These are phyloP conservation scores for Colletotrichum tropicale DNA, from an alignment of 2,329 filamentous ascomycete genomes.

Conservation along the genomic window DNA sequence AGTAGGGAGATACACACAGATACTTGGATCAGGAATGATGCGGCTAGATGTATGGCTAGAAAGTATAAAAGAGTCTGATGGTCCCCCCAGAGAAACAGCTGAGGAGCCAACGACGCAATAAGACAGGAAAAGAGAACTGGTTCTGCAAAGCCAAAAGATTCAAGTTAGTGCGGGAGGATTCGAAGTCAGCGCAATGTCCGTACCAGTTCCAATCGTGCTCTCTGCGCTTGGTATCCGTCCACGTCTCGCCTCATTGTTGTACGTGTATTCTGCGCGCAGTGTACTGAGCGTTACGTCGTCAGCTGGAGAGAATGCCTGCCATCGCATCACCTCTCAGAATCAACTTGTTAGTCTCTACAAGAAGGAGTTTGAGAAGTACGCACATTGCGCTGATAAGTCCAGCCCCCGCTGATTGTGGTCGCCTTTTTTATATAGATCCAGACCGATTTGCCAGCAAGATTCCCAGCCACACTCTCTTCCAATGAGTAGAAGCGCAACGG, in stretches of 20 bases:
- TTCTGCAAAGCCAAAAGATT: neutral
- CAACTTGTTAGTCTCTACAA: no score
- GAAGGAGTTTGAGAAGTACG: no score
- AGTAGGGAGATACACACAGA: fast-evolving
- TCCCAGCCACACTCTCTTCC: neutral
- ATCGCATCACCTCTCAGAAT: no score
- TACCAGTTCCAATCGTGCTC: no score
- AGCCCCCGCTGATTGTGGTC: no score
- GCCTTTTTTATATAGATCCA: no score
- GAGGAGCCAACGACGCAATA: neutral
- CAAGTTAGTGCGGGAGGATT: neutral
- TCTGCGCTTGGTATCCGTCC: neutral
- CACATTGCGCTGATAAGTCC: no score
- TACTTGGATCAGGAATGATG: fast-evolving
- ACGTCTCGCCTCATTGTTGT: neutral
- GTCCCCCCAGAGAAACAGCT: no score
- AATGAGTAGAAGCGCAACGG: neutral
- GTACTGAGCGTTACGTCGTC: neutral
- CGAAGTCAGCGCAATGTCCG: no score
- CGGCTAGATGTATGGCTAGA: neutral
- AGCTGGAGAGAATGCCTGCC: neutral
- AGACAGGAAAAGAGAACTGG: neutral
- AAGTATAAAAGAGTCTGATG: neutral
- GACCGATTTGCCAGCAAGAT: neutral
- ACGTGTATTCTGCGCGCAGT: neutral